Evolutionary conservation across 768 basidiomycete species (phyloP), one percentile per base, ranked within the genome.

Genomic region (Lactarius tabidus): DNA sequence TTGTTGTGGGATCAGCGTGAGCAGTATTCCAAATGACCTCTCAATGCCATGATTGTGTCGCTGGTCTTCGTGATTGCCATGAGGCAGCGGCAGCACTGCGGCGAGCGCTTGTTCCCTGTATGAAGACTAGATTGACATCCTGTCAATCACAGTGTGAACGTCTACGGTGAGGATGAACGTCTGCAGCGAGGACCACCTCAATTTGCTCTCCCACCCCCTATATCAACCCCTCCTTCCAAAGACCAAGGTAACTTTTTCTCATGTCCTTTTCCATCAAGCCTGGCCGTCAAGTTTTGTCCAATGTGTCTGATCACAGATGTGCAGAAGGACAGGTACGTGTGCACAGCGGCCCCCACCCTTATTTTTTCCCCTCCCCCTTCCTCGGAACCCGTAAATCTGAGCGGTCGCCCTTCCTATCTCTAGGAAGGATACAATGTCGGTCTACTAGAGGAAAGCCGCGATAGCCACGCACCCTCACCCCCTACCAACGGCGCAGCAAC

Each of bases 311-410:
- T 48, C 71, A 70, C 1, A 73, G 73, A 54, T 71, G 72, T 20
- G 73, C 70, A 26, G 74, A 73, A 67, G 75, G 69, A 63, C 75
- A 75, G 70, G 75, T 74, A 57, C 61, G 10, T 64, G 56, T 15
- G 15, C n/a, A n/a, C n/a, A n/a, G n/a, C n/a, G n/a, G n/a, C n/a
- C n/a, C n/a, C n/a, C n/a, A n/a, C n/a, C 35, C 52, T 6, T 17
- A 14, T 54, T 38, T n/a, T n/a, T n/a, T n/a, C n/a, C n/a, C n/a
- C n/a, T n/a, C n/a, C n/a, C 43, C 33, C 9, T 20, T 7, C 36
- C 54, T 39, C 33, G 9, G 53, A 41, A 36, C 20, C 18, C 20
- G 12, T 12, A 3, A 23, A 20, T 26, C 52, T 31, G n/a, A 56
- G 5, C 1, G 23, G 2, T 23, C 26, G 0, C 18, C 31, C 35